These are phyloP conservation scores for Fragilaria crotonensis DNA, from an alignment of 108 stramenopile species.

Conservation along the genomic window DNA sequence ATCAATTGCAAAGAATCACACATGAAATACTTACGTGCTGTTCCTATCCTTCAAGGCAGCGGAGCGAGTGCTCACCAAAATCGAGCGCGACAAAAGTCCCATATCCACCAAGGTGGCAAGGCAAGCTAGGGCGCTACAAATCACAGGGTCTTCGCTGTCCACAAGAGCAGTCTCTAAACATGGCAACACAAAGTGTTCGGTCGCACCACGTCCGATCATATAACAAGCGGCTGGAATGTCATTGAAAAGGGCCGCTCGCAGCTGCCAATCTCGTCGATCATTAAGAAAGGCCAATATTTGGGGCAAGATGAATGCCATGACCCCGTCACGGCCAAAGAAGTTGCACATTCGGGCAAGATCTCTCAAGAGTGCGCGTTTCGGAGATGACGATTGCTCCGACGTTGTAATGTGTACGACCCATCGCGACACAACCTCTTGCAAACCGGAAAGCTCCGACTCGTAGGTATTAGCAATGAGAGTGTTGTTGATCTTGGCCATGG, in stretches of 20 bases:
- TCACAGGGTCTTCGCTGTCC: slow-evolving; percentile 84
- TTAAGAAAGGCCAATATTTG: slow-evolving; percentile 90
- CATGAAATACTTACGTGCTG: background rate
- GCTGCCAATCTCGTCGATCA: slow-evolving; percentile 90
- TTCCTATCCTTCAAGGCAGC: background rate
- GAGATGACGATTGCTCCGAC: slow-evolving; percentile 71
- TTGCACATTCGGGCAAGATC: slow-evolving; percentile 81
- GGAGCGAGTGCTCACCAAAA: slow-evolving; percentile 33
- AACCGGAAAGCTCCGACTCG: slow-evolving; percentile 60
- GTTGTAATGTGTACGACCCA: slow-evolving; percentile 86
- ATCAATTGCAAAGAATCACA: background rate
- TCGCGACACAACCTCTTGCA: slow-evolving; percentile 76
- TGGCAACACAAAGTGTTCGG: slow-evolving; percentile 91
- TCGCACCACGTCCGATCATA: slow-evolving; percentile 84
- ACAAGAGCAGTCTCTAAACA: slow-evolving; percentile 90
- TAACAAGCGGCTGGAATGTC: slow-evolving; percentile 83
- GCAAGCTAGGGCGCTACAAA: slow-evolving; percentile 61
- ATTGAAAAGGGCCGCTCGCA: slow-evolving; percentile 86
- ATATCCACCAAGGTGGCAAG: slow-evolving; percentile 51
- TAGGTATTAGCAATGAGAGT: slow-evolving; percentile 54
- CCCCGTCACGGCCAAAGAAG: slow-evolving; percentile 88
- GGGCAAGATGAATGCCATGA: slow-evolving; percentile 84
- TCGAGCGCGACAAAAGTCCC: slow-evolving; percentile 49
- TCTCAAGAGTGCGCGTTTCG: slow-evolving; percentile 75
- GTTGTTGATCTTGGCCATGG: background rate